Base-by-base conservation (phyloP, 2,329 filamentous ascomycete genomes). In the Aspergillus hortae region DNA sequence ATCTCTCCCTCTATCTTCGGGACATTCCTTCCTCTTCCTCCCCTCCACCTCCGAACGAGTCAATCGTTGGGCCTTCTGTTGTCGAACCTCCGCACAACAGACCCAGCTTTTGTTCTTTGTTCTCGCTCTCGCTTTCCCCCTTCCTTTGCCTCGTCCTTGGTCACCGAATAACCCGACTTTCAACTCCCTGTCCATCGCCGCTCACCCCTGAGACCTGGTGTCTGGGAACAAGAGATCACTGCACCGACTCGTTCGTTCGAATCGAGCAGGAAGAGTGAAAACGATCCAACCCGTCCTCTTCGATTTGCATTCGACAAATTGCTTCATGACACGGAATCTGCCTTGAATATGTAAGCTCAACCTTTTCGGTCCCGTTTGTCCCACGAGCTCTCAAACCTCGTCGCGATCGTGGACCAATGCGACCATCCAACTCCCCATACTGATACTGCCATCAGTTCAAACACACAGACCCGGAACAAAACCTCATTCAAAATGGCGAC, bases 401-500 rank as follows among this genome's bases (percentile, higher is more conserved):
- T 30, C 27, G 27, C 27, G 27, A 30, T 10, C 6, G 11, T 11
- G 7, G 12, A 15, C 12, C 35, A 38, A n/a, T 38, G 35, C 35
- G 15, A n/a, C 35, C 15, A 27, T 36, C 21, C 32, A 30, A 11
- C 3, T 19, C 14, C 14, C 40, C 15, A 42, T 10, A 17, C 40
- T 17, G 4, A 19, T 11, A 48, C 27, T 30, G 23, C 14, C 23
- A 30, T 15, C 5, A 23, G 23, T 23, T 23, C 23, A 6, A 23
- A 23, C 23, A 4, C 23, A 23, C 23, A 23, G 23, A 6, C 4
- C 17, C 12, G 15, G 27, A 47, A 32, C 9, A 15, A 27, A 27
- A 46, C 36, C 19, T 23, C 44, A 11, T 43, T 46, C 53, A 65
- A 57, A 52, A 82, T 83, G 65, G 70, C 73, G 38, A 74, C 63